Evolutionary conservation across 352 stramenopile genomes (phyloP).

Genomic region (Phytopythium aichiense): DNA sequence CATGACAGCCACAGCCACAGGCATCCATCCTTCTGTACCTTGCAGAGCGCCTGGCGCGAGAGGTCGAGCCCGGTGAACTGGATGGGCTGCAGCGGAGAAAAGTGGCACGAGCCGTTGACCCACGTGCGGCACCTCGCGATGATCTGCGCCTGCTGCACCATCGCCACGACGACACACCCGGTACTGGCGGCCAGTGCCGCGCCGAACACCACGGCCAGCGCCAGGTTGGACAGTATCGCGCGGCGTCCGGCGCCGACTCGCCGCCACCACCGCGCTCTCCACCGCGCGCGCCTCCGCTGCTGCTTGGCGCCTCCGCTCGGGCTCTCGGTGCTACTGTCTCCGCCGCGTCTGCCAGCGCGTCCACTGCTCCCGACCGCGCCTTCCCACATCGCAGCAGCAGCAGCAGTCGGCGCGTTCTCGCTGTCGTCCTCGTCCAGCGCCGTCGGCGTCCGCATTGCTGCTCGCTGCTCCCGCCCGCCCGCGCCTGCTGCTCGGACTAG

Average conservation of each 20-base stretch:
- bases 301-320: neutral
- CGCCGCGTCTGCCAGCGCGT: neutral
- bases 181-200: constrained; percentile 8
- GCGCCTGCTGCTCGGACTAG: neutral
- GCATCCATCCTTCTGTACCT: constrained; percentile 21
- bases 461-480: too few species aligned
- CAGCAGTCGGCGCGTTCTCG: neutral
- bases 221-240: neutral
- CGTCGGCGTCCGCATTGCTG: neutral
- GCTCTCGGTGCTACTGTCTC: neutral
- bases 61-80: constrained; percentile 42
- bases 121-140: constrained; percentile 56
- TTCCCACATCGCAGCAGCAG: neutral
- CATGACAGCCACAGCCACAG: neutral
- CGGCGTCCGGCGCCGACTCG: constrained; percentile 2
- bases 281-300: constrained; percentile 6
- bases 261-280: constrained; percentile 3
- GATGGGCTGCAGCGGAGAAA: constrained; percentile 43
- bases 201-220: neutral
- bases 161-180: constrained; percentile 22
- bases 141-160: constrained; percentile 60
- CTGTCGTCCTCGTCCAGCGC: neutral
- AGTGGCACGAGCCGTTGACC: constrained; percentile 46
- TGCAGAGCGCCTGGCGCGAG: constrained; percentile 65
- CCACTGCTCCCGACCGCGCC: neutral